Percentiles rank a stretch among this genome's conserved stretches.
These are phyloP conservation scores for Phytophthora uliginosa DNA, from an alignment of 352 stramenopile species.

Conservation along the genomic window DNA sequence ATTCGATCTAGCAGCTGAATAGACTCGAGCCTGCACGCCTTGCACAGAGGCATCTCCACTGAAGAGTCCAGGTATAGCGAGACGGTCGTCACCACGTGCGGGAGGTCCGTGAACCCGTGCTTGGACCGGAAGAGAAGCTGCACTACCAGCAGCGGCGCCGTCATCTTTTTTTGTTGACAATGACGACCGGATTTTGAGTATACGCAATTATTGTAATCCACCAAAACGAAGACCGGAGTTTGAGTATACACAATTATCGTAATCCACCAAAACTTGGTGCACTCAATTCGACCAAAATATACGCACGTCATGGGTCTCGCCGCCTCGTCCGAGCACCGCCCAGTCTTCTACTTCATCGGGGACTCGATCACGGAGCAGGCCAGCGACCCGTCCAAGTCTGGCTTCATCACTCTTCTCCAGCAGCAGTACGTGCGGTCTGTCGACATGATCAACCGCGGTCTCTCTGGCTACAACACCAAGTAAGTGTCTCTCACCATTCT, in stretches of 20 bases:
- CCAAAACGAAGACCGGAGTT: too few relatives aligned
- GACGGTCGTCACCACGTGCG: slow-evolving; percentile 10
- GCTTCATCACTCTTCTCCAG: slow-evolving; percentile 50
- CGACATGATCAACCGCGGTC: slow-evolving; percentile 58
- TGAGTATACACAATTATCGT: too few relatives aligned
- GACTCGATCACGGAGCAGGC: slow-evolving; percentile 74
- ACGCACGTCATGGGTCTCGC: slow-evolving; percentile 14
- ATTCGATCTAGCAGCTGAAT: slow-evolving; percentile 3
- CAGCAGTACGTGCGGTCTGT: slow-evolving; percentile 56
- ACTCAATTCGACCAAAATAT: too few relatives aligned
- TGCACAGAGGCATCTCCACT: slow-evolving; percentile 4
- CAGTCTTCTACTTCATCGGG: slow-evolving; percentile 53
- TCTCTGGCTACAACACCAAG: slow-evolving; percentile 60
- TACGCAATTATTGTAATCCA: too few relatives aligned
- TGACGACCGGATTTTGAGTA: too few relatives aligned
- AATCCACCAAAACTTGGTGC: too few relatives aligned
- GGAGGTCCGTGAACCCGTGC: slow-evolving; percentile 1
- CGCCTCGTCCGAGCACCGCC: slow-evolving; percentile 28
- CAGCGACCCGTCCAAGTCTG: slow-evolving; percentile 36
- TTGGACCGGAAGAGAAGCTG: slow-evolving; percentile 14
- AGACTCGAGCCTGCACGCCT: neutral
- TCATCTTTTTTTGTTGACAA: too few relatives aligned
- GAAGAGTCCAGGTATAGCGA: slow-evolving; percentile 21
- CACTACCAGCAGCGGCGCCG: neutral
- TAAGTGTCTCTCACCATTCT: slow-evolving; percentile 6